These are phyloP conservation scores for Auricularia sp. DNA, from an alignment of 768 basidiomycete species.

Conservation along the genomic window DNA sequence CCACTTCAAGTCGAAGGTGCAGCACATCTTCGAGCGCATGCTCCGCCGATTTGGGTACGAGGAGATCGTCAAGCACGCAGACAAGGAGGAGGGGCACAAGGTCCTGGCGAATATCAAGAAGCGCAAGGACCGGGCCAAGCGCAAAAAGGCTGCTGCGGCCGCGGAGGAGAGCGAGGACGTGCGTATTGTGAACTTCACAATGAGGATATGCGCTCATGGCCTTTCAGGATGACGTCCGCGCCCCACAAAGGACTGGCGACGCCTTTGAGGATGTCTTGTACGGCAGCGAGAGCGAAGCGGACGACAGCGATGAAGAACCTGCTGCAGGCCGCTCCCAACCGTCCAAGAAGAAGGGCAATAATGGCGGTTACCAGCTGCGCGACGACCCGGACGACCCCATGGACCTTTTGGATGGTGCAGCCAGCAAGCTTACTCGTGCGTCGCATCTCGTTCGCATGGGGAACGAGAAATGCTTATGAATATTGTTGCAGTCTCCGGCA, in stretches of 20 bases:
- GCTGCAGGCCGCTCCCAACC: conserved; percentile 22
- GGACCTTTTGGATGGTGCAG: conserved; percentile 81
- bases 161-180: conserved; percentile 43
- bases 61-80: conserved; percentile 59
- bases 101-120: conserved; percentile 92
- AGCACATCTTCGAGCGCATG: conserved; percentile 95
- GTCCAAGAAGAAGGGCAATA: conserved; percentile 26
- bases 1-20: conserved; percentile 94
- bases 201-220: neutral
- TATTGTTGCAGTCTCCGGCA: conserved; percentile 28
- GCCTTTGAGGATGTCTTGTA: conserved; percentile 97
- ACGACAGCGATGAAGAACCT: conserved; percentile 57
- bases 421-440: conserved; percentile 60
- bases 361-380: conserved; percentile 54
- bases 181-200: conserved; percentile 7
- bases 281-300: conserved; percentile 88
- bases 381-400: conserved; percentile 89
- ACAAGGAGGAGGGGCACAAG: conserved; percentile 49
- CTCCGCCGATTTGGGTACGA: conserved; percentile 84
- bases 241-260: conserved; percentile 53
- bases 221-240: conserved; percentile 15
- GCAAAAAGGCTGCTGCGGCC: conserved; percentile 59
- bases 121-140: conserved; percentile 85
- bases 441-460: conserved; percentile 7
- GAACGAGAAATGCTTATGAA: neutral